Evolutionary conservation across 352 stramenopile species (phyloP), one percentile per base, ranked within the genome.

Genomic region (Phytophthora sansomeana): DNA sequence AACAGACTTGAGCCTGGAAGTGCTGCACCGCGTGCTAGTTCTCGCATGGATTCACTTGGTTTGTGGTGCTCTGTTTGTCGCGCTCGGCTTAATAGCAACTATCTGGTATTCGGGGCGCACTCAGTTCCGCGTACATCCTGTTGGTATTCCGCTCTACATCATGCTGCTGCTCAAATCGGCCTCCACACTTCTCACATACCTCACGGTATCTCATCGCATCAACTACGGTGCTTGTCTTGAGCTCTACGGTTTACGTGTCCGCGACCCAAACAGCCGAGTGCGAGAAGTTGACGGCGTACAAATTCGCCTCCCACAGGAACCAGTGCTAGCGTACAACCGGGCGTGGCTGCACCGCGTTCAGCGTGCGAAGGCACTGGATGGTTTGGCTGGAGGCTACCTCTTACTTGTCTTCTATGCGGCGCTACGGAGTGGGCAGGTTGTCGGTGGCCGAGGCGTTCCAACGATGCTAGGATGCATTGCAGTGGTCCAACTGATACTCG

Each of bases 31-130:
- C 26, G 78, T 89, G 19, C 55, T 94, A 3, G 71, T 81, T 13
- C 58, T 94, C 6, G 68, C 90, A 21, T 94, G 83, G 83, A 78
- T 94, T 43, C 83, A 94, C 33, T 64, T 83, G 0, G 13, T 92
- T n/a, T 81, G 74, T 47, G 83, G 82, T n/a, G 1, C 78, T 2
- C 29, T 82, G n/a, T 48, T 94, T 4, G 32, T 94, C 5, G 26
- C 76, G 26, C 72, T 92, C 19, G 79, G 78, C 0, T 52, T 91
- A 1, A 69, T 90, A 21, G 56, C 74, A 9, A 67, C 76, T n/a
- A 60, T 75, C 16, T 75, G 57, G 38, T 87, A 87, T 58, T 69
- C 73, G 0, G 78, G 66, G 2, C 74, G 69, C 4, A 75, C 78
- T 5, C 80, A 89, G 49, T 92, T 94, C 56, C 83, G 73, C 1